These are phyloP conservation scores for Sporothrix pallida DNA, from an alignment of 2,329 filamentous ascomycete species.

Conservation along the genomic window DNA sequence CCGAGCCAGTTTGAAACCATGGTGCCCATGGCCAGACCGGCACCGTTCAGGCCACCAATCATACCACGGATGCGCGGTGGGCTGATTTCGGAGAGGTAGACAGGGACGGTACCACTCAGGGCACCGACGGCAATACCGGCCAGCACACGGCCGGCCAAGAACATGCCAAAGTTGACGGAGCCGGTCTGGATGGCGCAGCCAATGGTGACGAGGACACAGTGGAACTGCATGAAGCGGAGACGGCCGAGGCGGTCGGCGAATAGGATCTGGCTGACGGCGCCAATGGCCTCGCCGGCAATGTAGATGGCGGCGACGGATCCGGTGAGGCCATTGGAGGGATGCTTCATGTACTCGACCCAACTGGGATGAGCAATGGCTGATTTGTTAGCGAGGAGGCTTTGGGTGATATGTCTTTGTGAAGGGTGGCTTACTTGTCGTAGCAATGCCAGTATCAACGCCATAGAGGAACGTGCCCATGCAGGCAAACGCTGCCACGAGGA, in stretches of 20 bases:
- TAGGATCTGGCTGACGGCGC: slow-evolving; percentile 59
- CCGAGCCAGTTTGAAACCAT: slow-evolving; percentile 65
- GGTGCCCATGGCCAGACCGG: slow-evolving; percentile 61
- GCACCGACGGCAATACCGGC: slow-evolving; percentile 54
- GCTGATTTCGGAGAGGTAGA: slow-evolving; percentile 62
- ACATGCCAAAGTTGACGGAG: slow-evolving; percentile 60
- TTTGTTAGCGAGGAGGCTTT: background rate
- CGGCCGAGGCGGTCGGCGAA: slow-evolving; percentile 60
- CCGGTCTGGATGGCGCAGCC: slow-evolving; percentile 61
- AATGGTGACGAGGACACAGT: slow-evolving; percentile 61
- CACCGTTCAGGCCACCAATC: slow-evolving; percentile 60
- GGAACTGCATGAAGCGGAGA: slow-evolving; percentile 59
- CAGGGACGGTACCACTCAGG: slow-evolving; percentile 58
- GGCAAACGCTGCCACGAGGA: slow-evolving; percentile 58
- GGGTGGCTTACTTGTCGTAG: slow-evolving; percentile 41
- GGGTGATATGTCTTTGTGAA: no score
- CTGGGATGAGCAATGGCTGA: slow-evolving; percentile 61
- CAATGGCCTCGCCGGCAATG: slow-evolving; percentile 64
- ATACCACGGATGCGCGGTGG: slow-evolving; percentile 56
- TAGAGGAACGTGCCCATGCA: slow-evolving; percentile 65
- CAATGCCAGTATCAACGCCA: slow-evolving; percentile 39
- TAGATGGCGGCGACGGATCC: slow-evolving; percentile 62
- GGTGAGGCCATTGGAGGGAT: slow-evolving; percentile 60
- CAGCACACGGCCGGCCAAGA: slow-evolving; percentile 55
- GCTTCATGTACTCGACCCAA: slow-evolving; percentile 64